Conservation (phyloP, 805 yeast species). For the Kuraishia cidri region DNA sequence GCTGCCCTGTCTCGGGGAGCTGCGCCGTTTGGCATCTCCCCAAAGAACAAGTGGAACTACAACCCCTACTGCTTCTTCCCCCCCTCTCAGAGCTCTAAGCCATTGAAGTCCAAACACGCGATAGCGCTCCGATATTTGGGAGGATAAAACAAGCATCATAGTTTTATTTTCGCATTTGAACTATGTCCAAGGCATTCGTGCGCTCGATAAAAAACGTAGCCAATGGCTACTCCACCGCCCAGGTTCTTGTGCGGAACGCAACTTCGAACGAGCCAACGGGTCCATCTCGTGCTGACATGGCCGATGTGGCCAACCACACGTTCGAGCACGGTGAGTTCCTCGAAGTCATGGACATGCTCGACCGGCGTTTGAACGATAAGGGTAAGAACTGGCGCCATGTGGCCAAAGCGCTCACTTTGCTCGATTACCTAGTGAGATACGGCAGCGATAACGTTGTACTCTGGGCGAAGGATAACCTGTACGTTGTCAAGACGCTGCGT, state of each 20-base stretch:
- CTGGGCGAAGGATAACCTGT: constrained; percentile 88
- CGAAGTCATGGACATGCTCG: constrained; percentile 91
- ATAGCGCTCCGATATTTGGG: too few species aligned
- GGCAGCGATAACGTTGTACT: constrained; percentile 86
- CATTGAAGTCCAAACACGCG: too few species aligned
- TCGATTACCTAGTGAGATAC: constrained; percentile 76
- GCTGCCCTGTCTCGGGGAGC: too few species aligned
- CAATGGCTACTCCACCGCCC: constrained; percentile 82
- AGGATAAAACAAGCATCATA: too few species aligned
- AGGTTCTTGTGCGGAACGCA: constrained; percentile 83
- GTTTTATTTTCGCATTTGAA: too few species aligned
- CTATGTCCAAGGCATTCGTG: constrained; percentile 69
- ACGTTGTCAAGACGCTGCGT: constrained; percentile 80
- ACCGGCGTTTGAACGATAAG: constrained; percentile 85
- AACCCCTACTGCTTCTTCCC: too few species aligned
- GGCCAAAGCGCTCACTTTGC: constrained; percentile 81
- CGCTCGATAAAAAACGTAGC: constrained; percentile 85
- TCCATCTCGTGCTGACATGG: constrained; percentile 77
- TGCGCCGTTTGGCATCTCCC: too few species aligned
- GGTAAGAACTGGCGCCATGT: constrained; percentile 98
- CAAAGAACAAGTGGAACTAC: too few species aligned
- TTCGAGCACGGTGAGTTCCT: constrained; percentile 65
- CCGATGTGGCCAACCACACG: constrained; percentile 70
- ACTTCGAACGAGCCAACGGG: constrained; percentile 84
- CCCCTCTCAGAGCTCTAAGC: too few species aligned